Base-by-base conservation (phyloP, 495 filamentous ascomycete genomes). In the Extremus antarcticus region DNA sequence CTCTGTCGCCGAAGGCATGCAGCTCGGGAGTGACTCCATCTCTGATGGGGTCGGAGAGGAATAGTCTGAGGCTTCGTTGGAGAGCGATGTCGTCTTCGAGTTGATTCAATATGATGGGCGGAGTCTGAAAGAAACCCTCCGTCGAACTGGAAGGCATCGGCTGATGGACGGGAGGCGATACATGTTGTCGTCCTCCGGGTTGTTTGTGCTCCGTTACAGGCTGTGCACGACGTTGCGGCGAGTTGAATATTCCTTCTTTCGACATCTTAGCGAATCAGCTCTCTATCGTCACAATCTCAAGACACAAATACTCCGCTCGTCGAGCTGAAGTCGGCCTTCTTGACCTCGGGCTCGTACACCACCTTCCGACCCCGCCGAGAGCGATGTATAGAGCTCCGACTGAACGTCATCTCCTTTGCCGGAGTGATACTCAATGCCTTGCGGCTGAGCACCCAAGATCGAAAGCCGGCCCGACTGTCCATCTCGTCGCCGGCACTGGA, bases 71-170 rank as follows among this genome's bases (percentile, higher is more conserved):
- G 2, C 51, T 35, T 24, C 58, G 19, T 15, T 45, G 48, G 2
- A 63, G 41, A 10, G 49, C 24, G 1, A 19, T 9, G 35, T 64
- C 62, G 19, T 64, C 62, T 1, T 48, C 43, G 19, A 59, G 51
- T 45, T 64, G 62, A 24, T 53, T 59, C 29, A 32, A 41, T 13
- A 64, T 17, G n/a, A 53, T 23, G 17, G 60, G 62, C 1, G 52
- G 35, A 17, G 50, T n/a, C 52, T 64, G 62, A 32, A 64, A 62
- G 60, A 64, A 64, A 35, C 62, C 62, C 9, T 45, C 56, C 1
- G 59, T 62, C 0, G 43, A 50, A 48, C 62, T 64, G 41, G 61
- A 64, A 2, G 59, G 54, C 3, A 17, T 17, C 17, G 41, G 41
- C 17, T 45, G 7, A 3, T 17, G n/a, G n/a, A n/a, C 17, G 15